phyloP scores from a whole-genome alignment of 2,329 filamentous ascomycete species.

The Exophiala aquamarina region DNA sequence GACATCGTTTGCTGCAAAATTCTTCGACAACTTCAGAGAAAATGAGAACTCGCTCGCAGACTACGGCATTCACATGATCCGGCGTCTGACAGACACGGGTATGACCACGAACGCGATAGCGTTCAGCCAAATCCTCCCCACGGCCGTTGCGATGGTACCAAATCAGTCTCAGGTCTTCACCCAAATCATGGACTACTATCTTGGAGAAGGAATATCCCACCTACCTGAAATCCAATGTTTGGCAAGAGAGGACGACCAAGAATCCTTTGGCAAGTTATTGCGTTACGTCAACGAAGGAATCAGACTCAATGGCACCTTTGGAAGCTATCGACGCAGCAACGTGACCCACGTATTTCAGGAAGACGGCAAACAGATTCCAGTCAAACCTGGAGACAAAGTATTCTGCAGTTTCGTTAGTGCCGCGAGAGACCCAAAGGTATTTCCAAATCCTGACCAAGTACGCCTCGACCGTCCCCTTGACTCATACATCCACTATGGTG shows the following conservation, averaged over 20 bases:
- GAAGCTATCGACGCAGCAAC: slow-evolving; percentile 59
- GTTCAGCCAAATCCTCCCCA: slow-evolving; percentile 69
- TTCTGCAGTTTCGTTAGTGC: slow-evolving; percentile 64
- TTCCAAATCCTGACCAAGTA: slow-evolving; percentile 62
- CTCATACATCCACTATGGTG: slow-evolving; percentile 64
- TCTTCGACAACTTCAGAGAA: slow-evolving; percentile 48
- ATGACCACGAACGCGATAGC: slow-evolving; percentile 65
- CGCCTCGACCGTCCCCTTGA: slow-evolving; percentile 64
- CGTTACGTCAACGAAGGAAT: slow-evolving; percentile 72
- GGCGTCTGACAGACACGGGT: slow-evolving; percentile 63
- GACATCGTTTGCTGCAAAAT: slow-evolving; percentile 56
- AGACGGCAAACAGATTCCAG: slow-evolving; percentile 46
- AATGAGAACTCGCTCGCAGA: slow-evolving; percentile 59
- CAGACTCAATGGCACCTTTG: slow-evolving; percentile 64
- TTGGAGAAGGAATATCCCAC: slow-evolving; percentile 58
- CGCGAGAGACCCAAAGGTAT: slow-evolving; percentile 57
- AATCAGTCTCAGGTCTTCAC: slow-evolving; percentile 72
- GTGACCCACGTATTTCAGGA: slow-evolving; percentile 49
- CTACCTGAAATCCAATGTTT: slow-evolving; percentile 62
- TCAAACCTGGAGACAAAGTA: slow-evolving; percentile 60
- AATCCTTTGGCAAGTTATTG: slow-evolving; percentile 63
- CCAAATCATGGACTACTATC: slow-evolving; percentile 71
- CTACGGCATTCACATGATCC: slow-evolving; percentile 67
- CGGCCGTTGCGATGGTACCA: slow-evolving; percentile 65
- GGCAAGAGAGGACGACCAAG: slow-evolving; percentile 55